Evolutionary conservation across 2,329 filamentous ascomycete species (phyloP).

Genomic region (Hypoxylon sp.): DNA sequence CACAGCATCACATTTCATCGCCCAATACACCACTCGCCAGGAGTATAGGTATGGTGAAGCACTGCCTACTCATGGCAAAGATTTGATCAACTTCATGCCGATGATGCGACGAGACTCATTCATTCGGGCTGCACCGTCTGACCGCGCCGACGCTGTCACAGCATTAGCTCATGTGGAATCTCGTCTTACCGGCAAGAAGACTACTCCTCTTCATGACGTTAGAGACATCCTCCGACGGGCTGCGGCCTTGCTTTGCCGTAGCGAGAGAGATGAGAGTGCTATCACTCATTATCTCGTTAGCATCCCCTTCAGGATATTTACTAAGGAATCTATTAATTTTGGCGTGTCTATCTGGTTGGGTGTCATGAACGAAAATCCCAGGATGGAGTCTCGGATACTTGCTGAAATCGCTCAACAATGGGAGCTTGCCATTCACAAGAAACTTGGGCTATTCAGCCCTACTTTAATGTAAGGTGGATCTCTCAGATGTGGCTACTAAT

Average conservation of each 20-base stretch:
- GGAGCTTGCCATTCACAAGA: conserved; percentile 85
- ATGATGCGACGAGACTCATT: conserved; percentile 68
- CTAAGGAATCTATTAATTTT: conserved; percentile 94
- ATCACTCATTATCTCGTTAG: conserved; percentile 90
- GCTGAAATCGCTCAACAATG: conserved; percentile 91
- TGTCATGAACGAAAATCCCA: conserved; percentile 95
- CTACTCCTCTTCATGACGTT: conserved; percentile 80
- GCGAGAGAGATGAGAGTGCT: conserved; percentile 79
- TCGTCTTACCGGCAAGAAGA: conserved; percentile 77
- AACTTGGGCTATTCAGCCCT: conserved; percentile 85
- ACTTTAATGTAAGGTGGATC: conserved; percentile 69
- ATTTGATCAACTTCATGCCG: conserved; percentile 74
- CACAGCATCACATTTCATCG: conserved; percentile 94
- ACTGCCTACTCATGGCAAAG: conserved; percentile 76
- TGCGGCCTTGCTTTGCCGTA: conserved; percentile 87
- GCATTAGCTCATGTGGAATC: conserved; percentile 81
- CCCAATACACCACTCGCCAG: conserved; percentile 96
- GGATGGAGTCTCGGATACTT: conserved; percentile 87
- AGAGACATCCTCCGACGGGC: conserved; percentile 87
- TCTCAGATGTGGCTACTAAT: conserved; percentile 9
- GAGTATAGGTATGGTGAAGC: conserved; percentile 92
- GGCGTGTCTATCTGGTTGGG: conserved; percentile 97
- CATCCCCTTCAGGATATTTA: conserved; percentile 94
- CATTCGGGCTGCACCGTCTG: conserved; percentile 65
- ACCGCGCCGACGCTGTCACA: conserved; percentile 72